Conservation (phyloP, 148 eudicot species). For the Rhododendron henanense region DNA sequence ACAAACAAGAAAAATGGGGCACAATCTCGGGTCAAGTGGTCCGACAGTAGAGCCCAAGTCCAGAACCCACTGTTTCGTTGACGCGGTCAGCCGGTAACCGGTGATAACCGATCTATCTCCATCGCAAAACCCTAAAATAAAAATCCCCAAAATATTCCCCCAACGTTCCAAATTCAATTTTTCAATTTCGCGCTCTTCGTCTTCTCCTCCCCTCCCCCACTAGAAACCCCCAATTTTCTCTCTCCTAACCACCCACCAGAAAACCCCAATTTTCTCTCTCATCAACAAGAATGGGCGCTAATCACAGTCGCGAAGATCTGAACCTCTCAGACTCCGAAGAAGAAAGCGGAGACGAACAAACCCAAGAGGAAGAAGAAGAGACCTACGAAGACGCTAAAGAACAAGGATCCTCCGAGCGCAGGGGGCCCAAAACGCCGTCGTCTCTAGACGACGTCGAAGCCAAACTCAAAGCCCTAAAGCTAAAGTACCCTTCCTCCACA, state of each 20-base stretch:
- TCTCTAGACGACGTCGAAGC: constrained; percentile 64
- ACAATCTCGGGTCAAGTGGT: not conserved
- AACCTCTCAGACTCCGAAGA: constrained; percentile 57
- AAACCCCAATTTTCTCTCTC: not conserved
- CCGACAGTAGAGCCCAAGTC: not conserved
- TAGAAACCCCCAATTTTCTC: not conserved
- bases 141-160: not conserved
- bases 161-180: constrained; percentile 16
- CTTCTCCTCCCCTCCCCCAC: not conserved
- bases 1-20: not conserved
- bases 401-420: constrained; percentile 13
- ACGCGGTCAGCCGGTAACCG: not conserved
- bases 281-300: constrained; percentile 42
- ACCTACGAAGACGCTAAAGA: constrained; percentile 29
- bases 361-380: constrained; percentile 22
- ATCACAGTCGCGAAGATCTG: constrained; percentile 60
- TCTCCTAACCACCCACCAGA: not conserved
- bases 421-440: constrained; percentile 34
- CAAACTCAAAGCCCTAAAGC: constrained; percentile 57
- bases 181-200: constrained; percentile 11
- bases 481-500: constrained; percentile 42
- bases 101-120: not conserved
- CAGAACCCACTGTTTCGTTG: not conserved
- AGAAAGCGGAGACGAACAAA: constrained; percentile 24
- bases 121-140: not conserved